Evolutionary conservation across 1,139 yeast genomes (phyloP).

Genomic region (Debaryomycetaceae sp.): DNA sequence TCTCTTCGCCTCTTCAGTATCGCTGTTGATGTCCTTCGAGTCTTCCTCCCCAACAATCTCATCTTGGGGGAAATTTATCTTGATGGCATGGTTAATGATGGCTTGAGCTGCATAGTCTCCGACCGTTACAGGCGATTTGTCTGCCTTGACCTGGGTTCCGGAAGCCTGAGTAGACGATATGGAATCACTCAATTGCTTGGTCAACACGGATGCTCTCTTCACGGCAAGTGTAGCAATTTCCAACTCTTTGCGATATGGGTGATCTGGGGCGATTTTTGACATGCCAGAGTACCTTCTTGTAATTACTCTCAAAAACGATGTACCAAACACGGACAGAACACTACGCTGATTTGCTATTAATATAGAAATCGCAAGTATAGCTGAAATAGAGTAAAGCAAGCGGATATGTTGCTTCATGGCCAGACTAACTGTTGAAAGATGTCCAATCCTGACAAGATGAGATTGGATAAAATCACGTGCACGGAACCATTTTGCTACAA

Average conservation of each 20-base stretch:
- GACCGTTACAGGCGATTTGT: conserved; percentile 91
- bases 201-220: conserved; percentile 75
- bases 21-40: conserved; percentile 57
- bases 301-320: not conserved
- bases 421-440: not conserved
- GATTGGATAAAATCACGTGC: not conserved
- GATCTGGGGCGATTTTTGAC: conserved; percentile 14
- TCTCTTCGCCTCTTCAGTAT: conserved; percentile 29
- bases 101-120: conserved; percentile 98
- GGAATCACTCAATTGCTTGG: conserved; percentile 67
- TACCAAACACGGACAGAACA: not conserved
- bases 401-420: not conserved
- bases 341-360: not conserved
- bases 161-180: conserved; percentile 56
- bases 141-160: conserved; percentile 75
- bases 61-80: conserved; percentile 75
- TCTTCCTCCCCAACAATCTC: conserved; percentile 95
- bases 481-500: too few relatives aligned
- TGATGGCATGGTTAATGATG: conserved; percentile 78
- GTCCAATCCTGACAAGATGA: not conserved
- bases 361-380: not conserved
- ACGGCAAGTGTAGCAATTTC: conserved; percentile 85
- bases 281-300: conserved; percentile 1
- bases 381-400: not conserved
- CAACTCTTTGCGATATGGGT: conserved; percentile 53